Percentiles rank a stretch among this genome's conserved stretches.
Conservation (phyloP, 176 grass and related monocot species). For the Oryza longistaminata region DNA sequence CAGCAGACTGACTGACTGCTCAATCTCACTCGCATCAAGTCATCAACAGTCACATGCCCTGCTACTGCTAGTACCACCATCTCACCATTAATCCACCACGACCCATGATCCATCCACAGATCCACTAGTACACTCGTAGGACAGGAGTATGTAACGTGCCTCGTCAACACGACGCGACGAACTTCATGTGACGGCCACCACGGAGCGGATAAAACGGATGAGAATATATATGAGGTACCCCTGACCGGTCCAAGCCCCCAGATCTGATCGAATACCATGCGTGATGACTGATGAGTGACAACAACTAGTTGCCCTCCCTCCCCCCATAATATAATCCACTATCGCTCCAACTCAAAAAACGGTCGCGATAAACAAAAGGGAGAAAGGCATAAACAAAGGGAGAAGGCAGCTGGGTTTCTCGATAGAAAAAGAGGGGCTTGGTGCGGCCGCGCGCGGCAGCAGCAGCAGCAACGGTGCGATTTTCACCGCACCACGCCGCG, state of each 20-base stretch:
- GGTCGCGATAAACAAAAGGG: no score
- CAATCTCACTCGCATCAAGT: neutral
- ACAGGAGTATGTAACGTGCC: neutral
- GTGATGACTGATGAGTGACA: neutral
- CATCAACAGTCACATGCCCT: neutral
- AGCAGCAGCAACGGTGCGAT: slow-evolving; percentile 20
- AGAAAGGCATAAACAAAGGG: neutral
- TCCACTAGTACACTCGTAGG: neutral
- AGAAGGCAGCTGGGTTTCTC: neutral
- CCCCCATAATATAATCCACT: neutral
- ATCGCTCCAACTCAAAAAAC: neutral
- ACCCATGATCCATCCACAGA: neutral
- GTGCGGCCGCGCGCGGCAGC: neutral
- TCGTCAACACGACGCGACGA: neutral
- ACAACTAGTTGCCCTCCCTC: neutral
- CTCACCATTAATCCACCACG: neutral
- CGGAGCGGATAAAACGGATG: neutral
- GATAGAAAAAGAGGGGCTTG: neutral
- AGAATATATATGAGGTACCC: no score
- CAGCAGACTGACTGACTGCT: neutral
- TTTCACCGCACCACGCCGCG: neutral
- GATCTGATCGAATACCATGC: neutral
- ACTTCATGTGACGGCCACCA: neutral
- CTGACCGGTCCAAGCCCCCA: neutral
- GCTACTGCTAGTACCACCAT: neutral